Evolutionary conservation across 177 flowering plant genomes (phyloP).

Genomic region (Tripterygium wilfordii): DNA sequence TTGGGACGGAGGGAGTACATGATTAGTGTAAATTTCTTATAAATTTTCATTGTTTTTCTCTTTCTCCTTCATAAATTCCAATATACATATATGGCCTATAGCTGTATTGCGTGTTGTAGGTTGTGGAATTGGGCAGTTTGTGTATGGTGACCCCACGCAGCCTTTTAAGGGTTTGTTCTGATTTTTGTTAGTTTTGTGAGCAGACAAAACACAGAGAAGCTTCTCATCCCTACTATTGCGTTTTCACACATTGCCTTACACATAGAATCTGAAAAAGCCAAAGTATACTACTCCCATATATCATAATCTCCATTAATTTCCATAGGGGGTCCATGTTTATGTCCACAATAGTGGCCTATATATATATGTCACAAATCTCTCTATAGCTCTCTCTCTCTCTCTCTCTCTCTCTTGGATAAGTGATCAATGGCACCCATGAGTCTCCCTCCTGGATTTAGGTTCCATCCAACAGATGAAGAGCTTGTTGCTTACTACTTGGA

Average conservation of each 20-base stretch:
- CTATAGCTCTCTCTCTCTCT: conserved; percentile 12
- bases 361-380: conserved; percentile 15
- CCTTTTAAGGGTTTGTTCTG: conserved; percentile 26
- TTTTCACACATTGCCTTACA: conserved; percentile 40
- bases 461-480: conserved; percentile 91
- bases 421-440: conserved; percentile 56
- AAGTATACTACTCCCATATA: too few relatives aligned
- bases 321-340: too few relatives aligned
- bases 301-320: too few relatives aligned
- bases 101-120: conserved; percentile 32
- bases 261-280: conserved; percentile 51
- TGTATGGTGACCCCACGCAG: conserved; percentile 37
- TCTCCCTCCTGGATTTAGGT: conserved; percentile 84
- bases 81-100: conserved; percentile 11
- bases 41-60: too few relatives aligned
- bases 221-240: conserved; percentile 43
- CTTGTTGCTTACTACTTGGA: conserved; percentile 74
- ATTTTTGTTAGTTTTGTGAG: conserved; percentile 47
- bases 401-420: conserved; percentile 2
- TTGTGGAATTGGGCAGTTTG: conserved; percentile 25
- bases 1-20: too few relatives aligned
- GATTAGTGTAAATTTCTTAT: too few relatives aligned
- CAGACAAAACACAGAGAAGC: conserved; percentile 65
- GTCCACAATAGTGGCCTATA: conserved; percentile 35
- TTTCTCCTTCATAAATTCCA: too few relatives aligned